Conservation (phyloP, 148 eudicot genomes). For the Camellia granthamiana region DNA sequence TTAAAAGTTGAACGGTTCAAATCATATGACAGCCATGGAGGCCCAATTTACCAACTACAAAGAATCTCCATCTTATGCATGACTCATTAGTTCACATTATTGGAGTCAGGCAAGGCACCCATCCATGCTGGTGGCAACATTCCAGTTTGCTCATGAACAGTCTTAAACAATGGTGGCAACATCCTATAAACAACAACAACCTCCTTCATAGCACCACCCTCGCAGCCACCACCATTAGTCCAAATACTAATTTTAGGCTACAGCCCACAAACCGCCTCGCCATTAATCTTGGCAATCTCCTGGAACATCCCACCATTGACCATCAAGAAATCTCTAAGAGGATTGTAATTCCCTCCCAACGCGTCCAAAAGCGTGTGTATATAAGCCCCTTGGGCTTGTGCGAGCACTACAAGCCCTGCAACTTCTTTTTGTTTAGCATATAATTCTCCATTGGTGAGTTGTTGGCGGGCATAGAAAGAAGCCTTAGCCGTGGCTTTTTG, state of each 20-base stretch:
- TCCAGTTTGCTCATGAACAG: slow-evolving; percentile 61
- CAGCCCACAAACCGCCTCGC: slow-evolving; percentile 45
- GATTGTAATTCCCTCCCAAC: slow-evolving; percentile 37
- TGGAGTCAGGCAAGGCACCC: slow-evolving; percentile 13
- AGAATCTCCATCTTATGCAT: too few relatives aligned
- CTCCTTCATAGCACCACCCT: slow-evolving; percentile 42
- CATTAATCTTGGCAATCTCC: slow-evolving; percentile 54
- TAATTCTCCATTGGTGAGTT: slow-evolving; percentile 38
- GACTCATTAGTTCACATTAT: too few relatives aligned
- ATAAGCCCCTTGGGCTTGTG: slow-evolving; percentile 40
- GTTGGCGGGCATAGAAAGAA: slow-evolving; percentile 31
- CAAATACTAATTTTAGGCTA: slow-evolving; percentile 61
- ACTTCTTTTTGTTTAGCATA: slow-evolving; percentile 43
- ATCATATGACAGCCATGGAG: slow-evolving; percentile 25
- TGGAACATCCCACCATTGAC: slow-evolving; percentile 51
- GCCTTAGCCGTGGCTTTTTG: slow-evolving; percentile 40
- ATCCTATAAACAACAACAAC: slow-evolving; percentile 42
- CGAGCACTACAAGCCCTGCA: slow-evolving; percentile 25
- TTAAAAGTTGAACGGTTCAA: too few relatives aligned
- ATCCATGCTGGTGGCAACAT: slow-evolving; percentile 64
- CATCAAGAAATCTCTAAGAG: slow-evolving; percentile 60
- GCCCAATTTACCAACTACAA: slow-evolving; percentile 45
- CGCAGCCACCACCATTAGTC: slow-evolving; percentile 35
- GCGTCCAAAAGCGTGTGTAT: slow-evolving; percentile 11
- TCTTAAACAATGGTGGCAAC: slow-evolving; percentile 56